phyloP scores from a whole-genome alignment of 495 filamentous ascomycete genomes.

The Neurospora sp. region DNA sequence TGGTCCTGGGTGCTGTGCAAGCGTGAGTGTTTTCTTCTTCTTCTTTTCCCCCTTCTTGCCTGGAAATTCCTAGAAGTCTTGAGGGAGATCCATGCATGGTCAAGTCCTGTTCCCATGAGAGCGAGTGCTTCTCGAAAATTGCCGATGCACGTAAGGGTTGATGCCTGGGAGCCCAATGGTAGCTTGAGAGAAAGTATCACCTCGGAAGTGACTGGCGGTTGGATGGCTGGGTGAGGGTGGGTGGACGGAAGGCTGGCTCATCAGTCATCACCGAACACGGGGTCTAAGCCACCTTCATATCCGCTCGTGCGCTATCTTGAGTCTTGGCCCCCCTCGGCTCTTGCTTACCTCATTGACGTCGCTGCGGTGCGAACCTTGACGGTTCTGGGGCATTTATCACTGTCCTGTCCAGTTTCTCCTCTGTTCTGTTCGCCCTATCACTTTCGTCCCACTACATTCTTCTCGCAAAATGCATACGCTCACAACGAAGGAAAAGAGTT shows the following conservation, averaged over 20 bases:
- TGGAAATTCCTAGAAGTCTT: background rate
- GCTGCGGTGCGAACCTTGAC: background rate
- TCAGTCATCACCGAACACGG: background rate
- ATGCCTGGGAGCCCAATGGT: background rate
- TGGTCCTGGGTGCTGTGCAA: slow-evolving; percentile 14
- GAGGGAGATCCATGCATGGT: background rate
- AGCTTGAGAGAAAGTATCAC: background rate
- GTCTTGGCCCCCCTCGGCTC: background rate
- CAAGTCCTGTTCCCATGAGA: background rate
- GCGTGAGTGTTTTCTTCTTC: slow-evolving; percentile 6
- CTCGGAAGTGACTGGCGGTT: background rate
- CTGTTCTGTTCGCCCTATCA: background rate
- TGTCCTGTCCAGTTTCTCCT: background rate
- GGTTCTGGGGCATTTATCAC: background rate
- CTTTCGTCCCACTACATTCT: background rate
- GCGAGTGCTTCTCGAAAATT: background rate
- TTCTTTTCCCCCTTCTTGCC: background rate
- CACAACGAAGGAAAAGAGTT: background rate
- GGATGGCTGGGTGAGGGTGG: background rate
- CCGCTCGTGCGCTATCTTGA: background rate
- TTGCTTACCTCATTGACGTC: background rate
- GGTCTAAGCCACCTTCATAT: background rate
- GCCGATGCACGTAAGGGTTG: background rate
- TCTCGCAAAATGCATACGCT: background rate
- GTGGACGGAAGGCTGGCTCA: background rate